These are phyloP conservation scores for Ceratopteris richardii DNA, from an alignment of 75 land plant species.

Conservation along the genomic window DNA sequence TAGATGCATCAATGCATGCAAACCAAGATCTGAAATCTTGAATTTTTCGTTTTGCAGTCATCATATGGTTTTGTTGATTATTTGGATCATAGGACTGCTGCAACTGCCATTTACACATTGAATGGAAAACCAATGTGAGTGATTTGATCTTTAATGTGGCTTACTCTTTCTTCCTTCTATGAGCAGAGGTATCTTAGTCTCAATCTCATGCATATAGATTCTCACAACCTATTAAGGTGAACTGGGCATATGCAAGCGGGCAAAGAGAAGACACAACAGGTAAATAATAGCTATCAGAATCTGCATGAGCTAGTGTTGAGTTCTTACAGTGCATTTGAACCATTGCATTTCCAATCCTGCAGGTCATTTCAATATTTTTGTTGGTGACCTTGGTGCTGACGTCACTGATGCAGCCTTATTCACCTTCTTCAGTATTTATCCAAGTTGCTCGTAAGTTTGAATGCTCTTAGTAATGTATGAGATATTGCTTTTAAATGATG, in stretches of 20 bases:
- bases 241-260: constrained; percentile 99
- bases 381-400: constrained; percentile 95
- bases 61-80: constrained; percentile 99
- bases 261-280: constrained; percentile 99
- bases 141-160: background rate
- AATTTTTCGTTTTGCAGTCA: constrained; percentile 52
- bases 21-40: no score
- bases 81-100: constrained; percentile 86
- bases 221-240: constrained; percentile 96
- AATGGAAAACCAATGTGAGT: constrained; percentile 93
- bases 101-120: constrained; percentile 66
- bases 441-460: constrained; percentile 85
- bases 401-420: constrained; percentile 88
- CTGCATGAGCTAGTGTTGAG: background rate
- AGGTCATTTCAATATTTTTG: constrained; percentile 95
- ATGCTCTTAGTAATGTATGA: background rate
- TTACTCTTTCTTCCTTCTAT: background rate
- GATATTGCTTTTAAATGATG: background rate
- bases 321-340: background rate
- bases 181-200: no score
- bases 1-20: no score
- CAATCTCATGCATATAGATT: constrained; percentile 8
- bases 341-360: background rate
- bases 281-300: constrained; percentile 6
- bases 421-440: constrained; percentile 73